Conservation (phyloP, 306 rosid species). For the Prunus dulcis region DNA sequence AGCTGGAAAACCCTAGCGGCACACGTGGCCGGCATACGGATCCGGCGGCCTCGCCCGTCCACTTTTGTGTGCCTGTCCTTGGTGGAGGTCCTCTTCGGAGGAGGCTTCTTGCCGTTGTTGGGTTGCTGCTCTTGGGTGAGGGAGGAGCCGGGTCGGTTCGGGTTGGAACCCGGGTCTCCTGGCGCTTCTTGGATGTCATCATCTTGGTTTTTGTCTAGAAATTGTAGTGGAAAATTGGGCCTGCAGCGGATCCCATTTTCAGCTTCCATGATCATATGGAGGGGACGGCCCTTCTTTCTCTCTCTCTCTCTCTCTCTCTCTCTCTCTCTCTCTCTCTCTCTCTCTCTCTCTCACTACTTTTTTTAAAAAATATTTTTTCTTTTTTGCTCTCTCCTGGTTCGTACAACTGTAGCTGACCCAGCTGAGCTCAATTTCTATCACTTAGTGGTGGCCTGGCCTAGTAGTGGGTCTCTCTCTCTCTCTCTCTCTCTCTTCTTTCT, state of each 20-base stretch:
- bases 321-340: conserved; percentile 10
- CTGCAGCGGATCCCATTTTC: conserved; percentile 74
- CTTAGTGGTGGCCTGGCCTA: conserved; percentile 51
- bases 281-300: neutral
- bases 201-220: conserved; percentile 59
- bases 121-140: conserved; percentile 20
- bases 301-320: conserved; percentile 10
- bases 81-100: conserved; percentile 66
- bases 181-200: conserved; percentile 32
- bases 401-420: conserved; percentile 53
- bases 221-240: conserved; percentile 90
- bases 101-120: conserved; percentile 34
- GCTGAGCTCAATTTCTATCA: conserved; percentile 21
- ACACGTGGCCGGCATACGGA: conserved; percentile 97
- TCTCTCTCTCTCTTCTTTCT: conserved; percentile 18
- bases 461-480: conserved; percentile 57
- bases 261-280: conserved; percentile 74
- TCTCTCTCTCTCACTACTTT: neutral
- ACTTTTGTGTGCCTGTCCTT: conserved; percentile 94
- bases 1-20: conserved; percentile 96
- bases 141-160: neutral
- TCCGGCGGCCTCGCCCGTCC: conserved; percentile 95
- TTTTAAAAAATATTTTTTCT: no score
- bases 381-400: conserved; percentile 20
- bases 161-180: neutral